Conservation (phyloP, 2,329 filamentous ascomycete genomes). For the Shiraia sp. region DNA sequence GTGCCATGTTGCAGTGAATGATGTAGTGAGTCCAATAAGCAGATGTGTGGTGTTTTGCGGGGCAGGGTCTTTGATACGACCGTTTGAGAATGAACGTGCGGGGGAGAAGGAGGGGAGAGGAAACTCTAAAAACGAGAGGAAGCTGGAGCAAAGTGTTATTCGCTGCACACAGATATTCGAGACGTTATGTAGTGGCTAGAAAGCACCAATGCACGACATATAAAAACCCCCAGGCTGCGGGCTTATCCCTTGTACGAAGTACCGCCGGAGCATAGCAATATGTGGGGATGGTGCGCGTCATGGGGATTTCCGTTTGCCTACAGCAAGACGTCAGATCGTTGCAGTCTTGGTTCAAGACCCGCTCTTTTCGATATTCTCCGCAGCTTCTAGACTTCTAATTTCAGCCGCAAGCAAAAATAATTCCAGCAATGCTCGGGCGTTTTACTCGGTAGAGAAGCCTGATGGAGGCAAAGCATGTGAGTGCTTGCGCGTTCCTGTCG, state of each 20-base stretch:
- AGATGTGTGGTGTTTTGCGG: conserved; percentile 6
- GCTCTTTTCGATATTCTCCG: conserved; percentile 8
- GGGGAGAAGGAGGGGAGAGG: conserved; percentile 2
- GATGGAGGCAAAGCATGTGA: neutral
- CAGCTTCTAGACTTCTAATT: conserved; percentile 9
- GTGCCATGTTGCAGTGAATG: conserved; percentile 12
- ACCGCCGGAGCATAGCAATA: neutral
- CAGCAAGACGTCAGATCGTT: conserved; percentile 4
- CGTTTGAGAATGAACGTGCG: too few relatives aligned
- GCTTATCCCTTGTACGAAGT: too few relatives aligned
- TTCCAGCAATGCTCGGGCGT: neutral
- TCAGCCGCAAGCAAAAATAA: neutral
- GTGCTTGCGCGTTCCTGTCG: conserved; percentile 8
- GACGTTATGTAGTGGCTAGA: too few relatives aligned
- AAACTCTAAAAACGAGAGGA: neutral
- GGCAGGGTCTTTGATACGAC: conserved; percentile 4
- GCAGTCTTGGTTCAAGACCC: conserved; percentile 2
- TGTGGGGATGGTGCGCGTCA: conserved; percentile 15
- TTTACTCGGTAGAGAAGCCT: neutral
- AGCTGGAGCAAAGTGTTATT: neutral
- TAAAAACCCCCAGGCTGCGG: too few relatives aligned
- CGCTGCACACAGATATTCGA: too few relatives aligned
- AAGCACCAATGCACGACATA: too few relatives aligned
- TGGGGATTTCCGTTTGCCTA: too few relatives aligned
- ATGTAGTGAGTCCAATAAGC: neutral